Evolutionary conservation across 208 protist genomes (phyloP), one percentile per base, ranked within the genome.

Genomic region (Crithidia brevicula): DNA sequence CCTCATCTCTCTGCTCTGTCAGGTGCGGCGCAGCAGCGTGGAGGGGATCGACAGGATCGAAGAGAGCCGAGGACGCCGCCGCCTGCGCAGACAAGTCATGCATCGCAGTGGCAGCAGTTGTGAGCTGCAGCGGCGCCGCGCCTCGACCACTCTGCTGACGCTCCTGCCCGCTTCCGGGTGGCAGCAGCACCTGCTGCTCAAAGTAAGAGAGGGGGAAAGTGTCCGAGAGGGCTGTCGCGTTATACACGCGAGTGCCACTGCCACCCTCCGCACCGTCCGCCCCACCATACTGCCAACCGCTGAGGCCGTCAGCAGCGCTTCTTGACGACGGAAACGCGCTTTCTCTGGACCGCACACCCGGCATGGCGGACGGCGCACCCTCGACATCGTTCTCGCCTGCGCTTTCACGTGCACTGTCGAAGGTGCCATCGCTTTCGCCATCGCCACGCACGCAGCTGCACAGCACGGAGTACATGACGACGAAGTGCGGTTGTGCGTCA

Each of bases 391-490:
- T 15, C 16, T 42, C 22, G 15, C 15, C n/a, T 10, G 42, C 9
- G 28, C 4, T 36, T n/a, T 20, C 13, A 43, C 13, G 0, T 23
- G 30, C 16, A 54, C 51, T 59, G 38, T n/a, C 16, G 31, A 28
- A 18, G 2, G 40, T 9, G 54, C 5, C 20, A 18, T 40, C 23
- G 40, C 27, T 15, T 25, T 49, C 64, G n/a, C 28, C 23, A 3
- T 45, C 46, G 20, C 36, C 20, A 16, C 46, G 36, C 28, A 28
- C 20, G 27, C 42, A 72, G 59, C 83, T 92, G 68, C 86, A 92
- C 36, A 81, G 67, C 11, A 43, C 56, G 0, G 81, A 77, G 60
- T 89, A 61, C 81, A 92, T 77, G 25, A 92, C 63, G 34, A 89
- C 57, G 69, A 77, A 85, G 4, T 9, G 63, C 18, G 43, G 34